Evolutionary conservation across 2,329 filamentous ascomycete genomes (phyloP).

Genomic region (Cercospora zeina): DNA sequence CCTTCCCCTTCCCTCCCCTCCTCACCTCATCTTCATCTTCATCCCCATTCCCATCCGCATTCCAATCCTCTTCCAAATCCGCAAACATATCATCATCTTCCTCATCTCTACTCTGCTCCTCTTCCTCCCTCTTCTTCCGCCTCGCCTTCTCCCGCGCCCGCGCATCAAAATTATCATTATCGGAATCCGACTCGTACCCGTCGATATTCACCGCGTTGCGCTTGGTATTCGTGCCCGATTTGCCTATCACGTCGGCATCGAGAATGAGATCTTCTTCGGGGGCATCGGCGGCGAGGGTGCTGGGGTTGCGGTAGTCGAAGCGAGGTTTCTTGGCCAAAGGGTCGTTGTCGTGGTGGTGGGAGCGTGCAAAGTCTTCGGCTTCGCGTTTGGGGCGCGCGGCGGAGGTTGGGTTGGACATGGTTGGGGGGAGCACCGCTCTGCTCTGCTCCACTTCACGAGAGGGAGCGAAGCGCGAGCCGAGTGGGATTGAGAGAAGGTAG

Average conservation of each 20-base stretch:
- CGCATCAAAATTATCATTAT: conserved; percentile 84
- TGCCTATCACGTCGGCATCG: conserved; percentile 89
- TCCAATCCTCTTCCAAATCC: conserved; percentile 59
- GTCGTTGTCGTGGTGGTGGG: conserved; percentile 70
- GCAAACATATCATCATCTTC: conserved; percentile 80
- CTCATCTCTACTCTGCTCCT: conserved; percentile 53
- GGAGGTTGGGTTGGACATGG: conserved; percentile 20
- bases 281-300: conserved; percentile 80
- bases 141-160: conserved; percentile 54
- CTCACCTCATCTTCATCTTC: conserved; percentile 56
- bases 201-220: conserved; percentile 94
- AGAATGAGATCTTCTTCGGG: conserved; percentile 69
- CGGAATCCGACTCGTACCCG: conserved; percentile 90
- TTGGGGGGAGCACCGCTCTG: too few species aligned
- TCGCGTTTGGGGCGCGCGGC: conserved; percentile 77
- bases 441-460: too few species aligned
- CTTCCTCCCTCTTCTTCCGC: conserved; percentile 42
- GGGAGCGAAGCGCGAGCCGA: neutral
- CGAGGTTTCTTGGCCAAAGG: conserved; percentile 76
- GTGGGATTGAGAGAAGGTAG: neutral
- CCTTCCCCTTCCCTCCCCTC: conserved; percentile 56
- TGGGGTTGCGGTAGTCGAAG: conserved; percentile 94
- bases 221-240: conserved; percentile 70
- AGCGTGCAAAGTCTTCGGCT: conserved; percentile 76
- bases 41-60: conserved; percentile 48